phyloP scores from a whole-genome alignment of 208 protist species.

The Acanthamoeba royreba region DNA sequence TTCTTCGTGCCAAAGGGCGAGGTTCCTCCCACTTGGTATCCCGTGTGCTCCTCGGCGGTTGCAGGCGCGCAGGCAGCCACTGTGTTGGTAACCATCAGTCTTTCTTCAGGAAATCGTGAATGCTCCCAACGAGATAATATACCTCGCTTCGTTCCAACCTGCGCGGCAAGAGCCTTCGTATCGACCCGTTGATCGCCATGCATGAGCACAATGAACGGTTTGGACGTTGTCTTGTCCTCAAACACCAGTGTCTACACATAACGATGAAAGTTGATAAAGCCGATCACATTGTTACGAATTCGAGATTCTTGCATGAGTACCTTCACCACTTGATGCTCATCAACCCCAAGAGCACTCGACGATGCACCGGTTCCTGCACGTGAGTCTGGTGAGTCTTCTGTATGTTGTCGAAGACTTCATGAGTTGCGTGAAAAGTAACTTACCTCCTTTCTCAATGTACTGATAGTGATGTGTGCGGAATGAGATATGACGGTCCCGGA shows the following conservation, averaged over 20 bases:
- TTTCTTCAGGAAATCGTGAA: too few species aligned
- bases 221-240: neutral
- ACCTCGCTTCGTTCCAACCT: neutral
- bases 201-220: neutral
- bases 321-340: neutral
- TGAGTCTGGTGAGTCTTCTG: neutral
- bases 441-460: conserved; percentile 11
- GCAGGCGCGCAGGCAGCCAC: neutral
- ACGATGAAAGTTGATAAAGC: neutral
- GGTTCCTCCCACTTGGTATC: neutral
- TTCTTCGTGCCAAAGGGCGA: neutral
- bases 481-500: neutral
- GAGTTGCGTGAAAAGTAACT: neutral
- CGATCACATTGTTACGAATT: too few species aligned
- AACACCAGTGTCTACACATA: neutral
- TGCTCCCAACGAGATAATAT: neutral
- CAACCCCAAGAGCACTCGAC: neutral
- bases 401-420: too few species aligned
- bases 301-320: neutral
- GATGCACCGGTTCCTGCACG: neutral
- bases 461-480: neutral
- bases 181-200: neutral
- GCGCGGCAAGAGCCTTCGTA: neutral
- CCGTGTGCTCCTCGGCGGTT: neutral
- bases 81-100: too few species aligned